Percentiles rank a stretch among this genome's conserved stretches.
Evolutionary conservation across 129 eudicot species (phyloP).

Genomic region (Chrysanthemum makinoi): DNA sequence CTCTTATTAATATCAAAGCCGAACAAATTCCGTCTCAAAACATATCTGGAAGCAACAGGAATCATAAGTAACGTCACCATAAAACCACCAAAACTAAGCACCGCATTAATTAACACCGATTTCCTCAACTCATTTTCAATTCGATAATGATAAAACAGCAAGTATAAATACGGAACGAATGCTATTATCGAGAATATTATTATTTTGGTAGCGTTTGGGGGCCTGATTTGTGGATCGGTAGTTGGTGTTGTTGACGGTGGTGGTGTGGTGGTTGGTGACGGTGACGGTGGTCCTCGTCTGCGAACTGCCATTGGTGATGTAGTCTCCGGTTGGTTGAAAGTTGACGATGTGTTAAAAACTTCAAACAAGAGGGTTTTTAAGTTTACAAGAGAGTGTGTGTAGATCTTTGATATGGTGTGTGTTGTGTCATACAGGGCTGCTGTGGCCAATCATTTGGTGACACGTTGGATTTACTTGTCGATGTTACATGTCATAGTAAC

Average conservation of each 20-base stretch:
- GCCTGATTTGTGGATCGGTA: slow-evolving; percentile 31
- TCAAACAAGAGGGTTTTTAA: too few relatives aligned
- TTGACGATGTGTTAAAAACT: too few relatives aligned
- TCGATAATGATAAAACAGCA: slow-evolving; percentile 47
- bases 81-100: slow-evolving; percentile 60
- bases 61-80: slow-evolving; percentile 60
- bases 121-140: slow-evolving; percentile 59
- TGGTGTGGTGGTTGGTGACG: not conserved
- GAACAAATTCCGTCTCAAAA: slow-evolving; percentile 67
- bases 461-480: too few relatives aligned
- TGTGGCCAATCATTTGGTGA: too few relatives aligned
- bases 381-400: too few relatives aligned
- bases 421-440: too few relatives aligned
- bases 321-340: slow-evolving; percentile 8
- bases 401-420: too few relatives aligned
- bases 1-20: slow-evolving; percentile 87
- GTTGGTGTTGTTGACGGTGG: slow-evolving; percentile 20
- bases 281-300: slow-evolving; percentile 42
- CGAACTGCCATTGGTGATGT: slow-evolving; percentile 53
- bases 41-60: slow-evolving; percentile 83
- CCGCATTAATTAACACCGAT: slow-evolving; percentile 68
- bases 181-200: slow-evolving; percentile 41
- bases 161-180: slow-evolving; percentile 62
- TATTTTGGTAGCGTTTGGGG: slow-evolving; percentile 49
- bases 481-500: too few relatives aligned